Percentiles rank a stretch among this genome's conserved stretches.
These are phyloP conservation scores for Coemansia sp. DNA, from an alignment of 192 early-diverging fungal species.

Conservation along the genomic window DNA sequence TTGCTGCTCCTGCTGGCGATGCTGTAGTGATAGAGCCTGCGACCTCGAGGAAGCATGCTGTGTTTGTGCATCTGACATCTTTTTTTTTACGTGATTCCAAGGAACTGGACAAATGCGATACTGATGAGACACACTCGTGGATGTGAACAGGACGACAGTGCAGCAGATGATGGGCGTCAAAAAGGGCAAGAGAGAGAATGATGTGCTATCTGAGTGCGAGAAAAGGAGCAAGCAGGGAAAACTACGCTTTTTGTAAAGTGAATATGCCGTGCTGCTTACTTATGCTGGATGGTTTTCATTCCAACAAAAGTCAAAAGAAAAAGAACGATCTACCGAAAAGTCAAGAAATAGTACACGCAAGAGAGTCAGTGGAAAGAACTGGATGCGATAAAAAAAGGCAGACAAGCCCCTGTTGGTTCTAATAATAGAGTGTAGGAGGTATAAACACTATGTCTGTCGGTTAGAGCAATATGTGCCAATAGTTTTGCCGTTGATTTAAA, in stretches of 20 bases:
- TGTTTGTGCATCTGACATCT: conserved; percentile 2
- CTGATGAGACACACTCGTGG: background rate
- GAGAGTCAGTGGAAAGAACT: background rate
- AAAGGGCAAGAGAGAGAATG: background rate
- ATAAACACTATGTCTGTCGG: background rate
- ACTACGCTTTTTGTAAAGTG: background rate
- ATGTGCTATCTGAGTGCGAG: background rate
- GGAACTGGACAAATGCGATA: background rate
- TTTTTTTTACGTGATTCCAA: background rate
- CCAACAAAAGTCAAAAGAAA: background rate
- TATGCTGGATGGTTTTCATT: too few relatives aligned
- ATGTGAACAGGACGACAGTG: background rate
- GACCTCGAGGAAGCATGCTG: background rate
- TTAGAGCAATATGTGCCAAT: background rate
- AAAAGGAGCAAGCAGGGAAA: background rate
- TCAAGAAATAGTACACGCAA: background rate
- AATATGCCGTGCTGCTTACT: too few relatives aligned
- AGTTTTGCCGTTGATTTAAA: background rate
- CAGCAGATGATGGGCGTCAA: background rate
- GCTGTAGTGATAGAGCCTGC: conserved; percentile 1
- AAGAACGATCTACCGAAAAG: background rate
- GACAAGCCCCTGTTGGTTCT: background rate
- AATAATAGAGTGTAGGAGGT: background rate
- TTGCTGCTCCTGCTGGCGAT: conserved; percentile 9
- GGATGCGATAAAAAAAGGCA: conserved; percentile 9